phyloP scores from a whole-genome alignment of 805 yeast genomes.

The Nematodospora valgi region DNA sequence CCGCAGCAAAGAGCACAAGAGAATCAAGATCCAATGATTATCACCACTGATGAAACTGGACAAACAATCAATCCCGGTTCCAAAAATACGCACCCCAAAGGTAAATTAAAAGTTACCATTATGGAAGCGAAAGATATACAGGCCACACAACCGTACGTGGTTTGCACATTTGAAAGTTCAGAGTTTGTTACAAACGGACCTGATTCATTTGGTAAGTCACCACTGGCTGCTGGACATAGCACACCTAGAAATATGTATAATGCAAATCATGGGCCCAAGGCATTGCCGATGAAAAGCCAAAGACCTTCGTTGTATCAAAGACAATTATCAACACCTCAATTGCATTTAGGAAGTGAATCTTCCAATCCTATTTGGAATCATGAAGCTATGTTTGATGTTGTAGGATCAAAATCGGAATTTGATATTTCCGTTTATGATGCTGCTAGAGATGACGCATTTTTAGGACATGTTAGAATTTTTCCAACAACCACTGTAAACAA shows the following conservation, averaged over 20 bases:
- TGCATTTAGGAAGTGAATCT: conserved; percentile 19
- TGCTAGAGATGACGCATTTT: conserved; percentile 71
- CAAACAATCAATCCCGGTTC: conserved; percentile 24
- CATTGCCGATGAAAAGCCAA: conserved; percentile 16
- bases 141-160: conserved; percentile 78
- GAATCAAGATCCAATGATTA: conserved; percentile 22
- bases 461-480: conserved; percentile 76
- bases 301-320: conserved; percentile 37
- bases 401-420: conserved; percentile 77
- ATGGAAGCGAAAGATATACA: conserved; percentile 71
- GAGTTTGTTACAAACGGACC: conserved; percentile 88
- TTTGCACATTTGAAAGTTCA: conserved; percentile 86
- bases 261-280: conserved; percentile 10
- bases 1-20: conserved; percentile 1
- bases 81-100: conserved; percentile 55
- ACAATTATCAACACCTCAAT: conserved; percentile 36
- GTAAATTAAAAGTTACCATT: conserved; percentile 77
- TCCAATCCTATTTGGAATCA: conserved; percentile 87
- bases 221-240: conserved; percentile 13
- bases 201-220: conserved; percentile 40
- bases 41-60: conserved; percentile 42
- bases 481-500: conserved; percentile 50
- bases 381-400: conserved; percentile 88
- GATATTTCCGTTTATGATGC: conserved; percentile 92
- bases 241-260: conserved; percentile 7